Evolutionary conservation across 768 basidiomycete genomes (phyloP).

Genomic region (Podaxis carcinomalis): DNA sequence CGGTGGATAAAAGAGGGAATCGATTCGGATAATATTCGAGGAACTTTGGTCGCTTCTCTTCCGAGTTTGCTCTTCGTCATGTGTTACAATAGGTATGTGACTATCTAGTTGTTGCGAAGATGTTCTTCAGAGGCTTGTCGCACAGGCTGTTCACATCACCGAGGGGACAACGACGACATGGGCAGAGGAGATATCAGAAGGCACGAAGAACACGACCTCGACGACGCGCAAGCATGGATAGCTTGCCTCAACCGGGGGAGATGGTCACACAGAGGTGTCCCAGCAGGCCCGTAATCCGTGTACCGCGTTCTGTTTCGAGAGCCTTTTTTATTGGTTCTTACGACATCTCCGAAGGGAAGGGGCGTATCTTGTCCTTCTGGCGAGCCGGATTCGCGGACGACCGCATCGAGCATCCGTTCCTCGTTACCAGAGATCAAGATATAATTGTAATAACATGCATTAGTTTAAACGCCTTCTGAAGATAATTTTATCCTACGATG

Average conservation of each 20-base stretch:
- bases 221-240: not conserved
- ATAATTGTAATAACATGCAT: not conserved
- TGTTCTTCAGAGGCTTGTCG: not conserved
- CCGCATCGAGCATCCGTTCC: not conserved
- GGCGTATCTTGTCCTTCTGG: not conserved
- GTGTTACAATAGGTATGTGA: not conserved
- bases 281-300: not conserved
- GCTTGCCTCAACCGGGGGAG: not conserved
- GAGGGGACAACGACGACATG: not conserved
- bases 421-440: not conserved
- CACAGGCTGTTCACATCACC: not conserved
- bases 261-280: not conserved
- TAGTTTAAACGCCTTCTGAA: not conserved
- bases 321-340: not conserved
- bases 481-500: not conserved
- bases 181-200: not conserved
- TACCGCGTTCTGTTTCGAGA: not conserved
- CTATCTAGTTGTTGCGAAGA: not conserved
- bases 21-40: constrained; percentile 1
- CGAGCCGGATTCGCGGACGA: not conserved
- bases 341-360: not conserved
- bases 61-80: not conserved
- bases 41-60: not conserved
- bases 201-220: not conserved
- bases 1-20: not conserved